Evolutionary conservation across 2,329 filamentous ascomycete species (phyloP), one percentile per base, ranked within the genome.

Genomic region (Colletotrichum gigasporum): DNA sequence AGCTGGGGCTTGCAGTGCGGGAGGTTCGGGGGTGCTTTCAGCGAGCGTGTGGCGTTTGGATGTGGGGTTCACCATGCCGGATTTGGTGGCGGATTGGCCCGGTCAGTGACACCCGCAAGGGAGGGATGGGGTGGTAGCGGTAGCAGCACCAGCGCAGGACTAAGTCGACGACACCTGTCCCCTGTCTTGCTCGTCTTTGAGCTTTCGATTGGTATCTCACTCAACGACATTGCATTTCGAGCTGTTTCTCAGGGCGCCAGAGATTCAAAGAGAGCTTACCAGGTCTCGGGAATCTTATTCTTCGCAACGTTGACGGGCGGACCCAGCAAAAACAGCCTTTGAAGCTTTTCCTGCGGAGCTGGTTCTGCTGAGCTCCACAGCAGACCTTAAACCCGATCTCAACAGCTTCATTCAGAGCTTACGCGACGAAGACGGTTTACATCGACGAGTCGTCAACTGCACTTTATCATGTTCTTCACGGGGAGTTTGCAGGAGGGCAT

Each of bases 401-500:
- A 32, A 54, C n/a, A 39, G 35, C 4, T 12, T n/a, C 34, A n/a
- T 16, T 39, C 41, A 44, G 6, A 44, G 11, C n/a, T n/a, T n/a
- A n/a, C 20, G 10, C 5, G 5, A 44, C 4, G 18, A 11, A 24
- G 20, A 44, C 22, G 12, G 20, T 24, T n/a, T n/a, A n/a, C n/a
- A n/a, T n/a, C n/a, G n/a, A n/a, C n/a, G n/a, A n/a, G n/a, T n/a
- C n/a, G n/a, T n/a, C n/a, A n/a, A n/a, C n/a, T n/a, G n/a, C n/a
- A n/a, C 8, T 66, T 54, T 68, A 74, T 47, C 41, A 94, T 97
- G 90, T 97, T 97, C 78, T 94, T 94, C 75, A 73, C 89, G 65
- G 94, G 94, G 16, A 89, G 88, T 65, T 79, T 97, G 18, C 91
- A 96, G 71, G 90, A 91, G 71, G 94, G 93, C 63, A 96, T 97